These are phyloP conservation scores for Amylostereum areolatum DNA, from an alignment of 1,284 basidiomycete genomes.

Conservation along the genomic window DNA sequence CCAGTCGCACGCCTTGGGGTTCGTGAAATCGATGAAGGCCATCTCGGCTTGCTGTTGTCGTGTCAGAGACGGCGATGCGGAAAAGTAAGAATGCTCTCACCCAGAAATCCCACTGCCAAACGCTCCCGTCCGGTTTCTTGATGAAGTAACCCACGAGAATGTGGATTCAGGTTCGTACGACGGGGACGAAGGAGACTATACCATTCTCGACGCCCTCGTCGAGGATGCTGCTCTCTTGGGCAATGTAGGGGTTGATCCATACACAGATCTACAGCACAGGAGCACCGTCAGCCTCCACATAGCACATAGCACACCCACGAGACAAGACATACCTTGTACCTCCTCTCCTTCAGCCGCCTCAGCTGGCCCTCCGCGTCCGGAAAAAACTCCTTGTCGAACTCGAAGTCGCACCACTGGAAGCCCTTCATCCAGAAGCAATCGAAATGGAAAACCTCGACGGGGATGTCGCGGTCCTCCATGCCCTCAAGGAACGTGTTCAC, in stretches of 20 bases:
- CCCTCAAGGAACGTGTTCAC: conserved; percentile 65
- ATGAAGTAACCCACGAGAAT: conserved; percentile 69
- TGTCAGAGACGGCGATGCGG: conserved; percentile 35
- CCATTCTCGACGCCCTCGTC: conserved; percentile 59
- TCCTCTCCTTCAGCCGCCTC: conserved; percentile 59
- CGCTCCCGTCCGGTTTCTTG: conserved; percentile 59
- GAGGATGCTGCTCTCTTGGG: conserved; percentile 65
- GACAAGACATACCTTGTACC: conserved; percentile 67
- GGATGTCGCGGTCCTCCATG: conserved; percentile 62
- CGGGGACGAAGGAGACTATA: too few relatives aligned
- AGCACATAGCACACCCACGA: too few relatives aligned
- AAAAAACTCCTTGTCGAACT: conserved; percentile 72
- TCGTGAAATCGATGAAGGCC: conserved; percentile 66
- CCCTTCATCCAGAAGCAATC: conserved; percentile 83
- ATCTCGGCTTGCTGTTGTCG: conserved; percentile 70
- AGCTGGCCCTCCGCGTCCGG: conserved; percentile 67
- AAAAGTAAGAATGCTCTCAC: not conserved
- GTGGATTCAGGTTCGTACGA: too few relatives aligned
- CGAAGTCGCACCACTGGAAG: conserved; percentile 76
- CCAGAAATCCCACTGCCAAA: conserved; percentile 55
- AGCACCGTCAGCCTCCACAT: too few relatives aligned
- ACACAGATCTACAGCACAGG: not conserved
- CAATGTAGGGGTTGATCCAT: conserved; percentile 65
- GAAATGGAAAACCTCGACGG: conserved; percentile 69
- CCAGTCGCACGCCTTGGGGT: conserved; percentile 64